Base-by-base conservation (phyloP, 208 protist genomes). In the Crithidia mellificae region DNA sequence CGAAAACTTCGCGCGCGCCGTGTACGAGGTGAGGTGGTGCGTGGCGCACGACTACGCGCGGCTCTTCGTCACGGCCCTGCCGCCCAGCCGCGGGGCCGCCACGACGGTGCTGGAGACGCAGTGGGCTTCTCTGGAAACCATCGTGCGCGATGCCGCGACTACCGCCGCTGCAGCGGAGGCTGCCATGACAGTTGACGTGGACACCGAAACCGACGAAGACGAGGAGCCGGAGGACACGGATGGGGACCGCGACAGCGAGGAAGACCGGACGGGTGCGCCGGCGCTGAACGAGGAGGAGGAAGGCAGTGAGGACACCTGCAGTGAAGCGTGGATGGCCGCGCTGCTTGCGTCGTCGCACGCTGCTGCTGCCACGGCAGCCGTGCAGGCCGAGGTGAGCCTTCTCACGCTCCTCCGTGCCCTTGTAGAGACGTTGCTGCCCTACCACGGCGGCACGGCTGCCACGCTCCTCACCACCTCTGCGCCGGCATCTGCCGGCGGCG, bases 41-140 rank as follows among this genome's bases (percentile, higher is more conserved):
- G 51, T 69, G 44, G 70, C 62, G 27, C 12, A 17, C 2, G 25
- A 64, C n/a, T 75, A 75, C 49, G 70, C 70, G 20, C 41, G 27
- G 25, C 32, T 75, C 29, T 5, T 75, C 22, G 59, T 56, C 11
- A 34, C 70, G 12, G 53, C 39, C 3, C 25, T 75, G 14, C 70
- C 70, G 30, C 25, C 46, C 9, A 69, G 39, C 55, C 70, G 70
- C 22, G 52, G 62, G 17, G 51, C 55, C 0, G 61, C 62, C 43
- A 44, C 55, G 0, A 15, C 36, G 12, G 22, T 69, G 25, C 29
- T 75, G 54, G 56, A 43, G 11, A 43, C 55, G 41, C 55, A 68
- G 34, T 75, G 70, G 70, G 38, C 2, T 25, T 57, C 70, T 14
- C 22, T 75, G 12, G 62, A 75, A 34, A 38, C 29, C 25, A 55